phyloP scores from a whole-genome alignment of 225 moss, liverwort and hornwort species.

The Pseudisothecium myosuroides region DNA sequence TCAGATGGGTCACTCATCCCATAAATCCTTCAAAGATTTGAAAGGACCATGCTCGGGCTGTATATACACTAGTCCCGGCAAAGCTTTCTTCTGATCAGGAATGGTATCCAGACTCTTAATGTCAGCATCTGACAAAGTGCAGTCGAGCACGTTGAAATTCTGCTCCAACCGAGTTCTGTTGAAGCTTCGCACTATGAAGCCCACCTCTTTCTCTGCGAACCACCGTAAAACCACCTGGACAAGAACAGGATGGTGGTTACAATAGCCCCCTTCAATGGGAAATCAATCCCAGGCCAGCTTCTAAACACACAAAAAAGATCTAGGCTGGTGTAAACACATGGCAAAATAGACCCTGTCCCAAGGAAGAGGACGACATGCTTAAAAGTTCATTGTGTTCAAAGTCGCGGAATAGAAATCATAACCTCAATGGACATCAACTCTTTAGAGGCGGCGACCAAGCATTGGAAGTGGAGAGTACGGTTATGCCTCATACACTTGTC shows the following conservation, averaged over 20 bases:
- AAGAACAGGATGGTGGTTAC: not conserved
- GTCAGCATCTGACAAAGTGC: not conserved
- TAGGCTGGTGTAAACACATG: not conserved
- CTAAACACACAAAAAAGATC: not conserved
- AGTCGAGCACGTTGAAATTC: slow-evolving; percentile 4
- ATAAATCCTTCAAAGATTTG: slow-evolving; percentile 11
- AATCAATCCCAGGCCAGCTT: not conserved
- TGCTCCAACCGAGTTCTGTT: slow-evolving; percentile 1
- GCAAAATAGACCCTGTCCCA: not conserved
- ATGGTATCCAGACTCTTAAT: not conserved
- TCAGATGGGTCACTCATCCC: not conserved
- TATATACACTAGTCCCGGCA: not conserved
- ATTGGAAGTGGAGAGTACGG: not conserved
- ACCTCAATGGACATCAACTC: not conserved
- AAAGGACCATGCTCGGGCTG: slow-evolving; percentile 9
- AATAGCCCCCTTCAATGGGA: not conserved
- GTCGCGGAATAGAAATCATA: not conserved
- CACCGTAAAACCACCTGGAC: slow-evolving; percentile 40
- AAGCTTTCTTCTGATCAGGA: not conserved
- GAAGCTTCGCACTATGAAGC: slow-evolving; percentile 4
- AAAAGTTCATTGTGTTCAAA: not conserved
- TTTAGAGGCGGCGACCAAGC: not conserved
- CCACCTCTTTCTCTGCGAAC: slow-evolving; percentile 13
- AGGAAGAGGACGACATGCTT: not conserved
- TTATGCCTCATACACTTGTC: not conserved